A percentile compares a stretch with the other conserved stretches of the same genome.
Conservation (phyloP, 495 filamentous ascomycete species). For the Sordaria brevicollis region DNA sequence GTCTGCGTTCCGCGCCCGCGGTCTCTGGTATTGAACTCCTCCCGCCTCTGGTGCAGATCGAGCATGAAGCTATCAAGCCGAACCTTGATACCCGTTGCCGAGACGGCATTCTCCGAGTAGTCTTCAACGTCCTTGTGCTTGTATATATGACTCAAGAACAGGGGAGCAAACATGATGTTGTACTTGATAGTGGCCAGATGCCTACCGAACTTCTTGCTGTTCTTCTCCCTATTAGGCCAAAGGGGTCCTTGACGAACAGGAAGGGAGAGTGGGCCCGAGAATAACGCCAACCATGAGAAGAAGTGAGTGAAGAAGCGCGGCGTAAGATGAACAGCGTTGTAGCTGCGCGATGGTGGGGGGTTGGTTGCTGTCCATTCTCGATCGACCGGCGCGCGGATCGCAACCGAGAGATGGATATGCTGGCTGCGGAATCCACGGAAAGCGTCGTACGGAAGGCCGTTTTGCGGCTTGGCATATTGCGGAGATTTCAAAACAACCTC, state of each 20-base stretch:
- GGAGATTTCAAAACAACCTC: conserved; percentile 80
- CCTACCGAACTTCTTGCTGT: conserved; percentile 95
- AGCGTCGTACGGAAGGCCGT: conserved; percentile 66
- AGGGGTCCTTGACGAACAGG: conserved; percentile 85
- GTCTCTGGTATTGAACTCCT: conserved; percentile 74
- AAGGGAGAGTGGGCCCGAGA: conserved; percentile 88
- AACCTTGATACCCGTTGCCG: conserved; percentile 88
- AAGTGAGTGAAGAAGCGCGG: conserved; percentile 97
- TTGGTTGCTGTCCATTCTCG: conserved; percentile 70
- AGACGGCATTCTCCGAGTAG: conserved; percentile 65
- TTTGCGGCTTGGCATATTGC: conserved; percentile 49
- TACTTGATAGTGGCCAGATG: conserved; percentile 98
- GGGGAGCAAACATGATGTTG: conserved; percentile 78
- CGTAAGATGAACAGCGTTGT: conserved; percentile 88
- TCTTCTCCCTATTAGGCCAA: conserved; percentile 87
- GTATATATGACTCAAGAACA: conserved; percentile 94
- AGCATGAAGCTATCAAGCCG: conserved; percentile 92
- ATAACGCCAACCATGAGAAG: conserved; percentile 95
- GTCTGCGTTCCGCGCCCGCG: conserved; percentile 60
- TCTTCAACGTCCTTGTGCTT: conserved; percentile 96
- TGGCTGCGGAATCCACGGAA: conserved; percentile 90
- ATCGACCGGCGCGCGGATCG: conserved; percentile 71
- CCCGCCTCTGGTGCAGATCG: conserved; percentile 87
- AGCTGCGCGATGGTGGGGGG: conserved; percentile 66
- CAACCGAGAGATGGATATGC: conserved; percentile 88